phyloP scores from a whole-genome alignment of 2,329 filamentous ascomycete species.

The Hortaea sp. region DNA sequence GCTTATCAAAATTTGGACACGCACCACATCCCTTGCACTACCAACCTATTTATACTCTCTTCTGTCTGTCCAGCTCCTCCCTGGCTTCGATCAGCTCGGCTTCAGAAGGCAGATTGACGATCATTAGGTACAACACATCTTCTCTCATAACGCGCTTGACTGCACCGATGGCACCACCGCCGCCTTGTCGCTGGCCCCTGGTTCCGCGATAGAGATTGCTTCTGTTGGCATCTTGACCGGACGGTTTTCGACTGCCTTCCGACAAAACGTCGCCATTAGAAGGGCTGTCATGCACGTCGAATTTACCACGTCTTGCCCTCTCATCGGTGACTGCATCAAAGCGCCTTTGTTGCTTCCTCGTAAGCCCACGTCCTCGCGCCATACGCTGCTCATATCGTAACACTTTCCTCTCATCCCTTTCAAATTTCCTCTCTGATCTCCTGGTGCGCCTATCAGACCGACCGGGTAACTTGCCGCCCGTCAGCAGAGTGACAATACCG shows the following conservation, averaged over 20 bases:
- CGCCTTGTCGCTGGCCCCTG: not conserved
- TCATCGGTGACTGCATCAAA: conserved; percentile 4
- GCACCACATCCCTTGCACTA: too few relatives aligned
- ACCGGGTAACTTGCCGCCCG: conserved; percentile 33
- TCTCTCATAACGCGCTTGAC: conserved; percentile 15
- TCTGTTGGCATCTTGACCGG: too few relatives aligned
- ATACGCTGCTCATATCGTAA: conserved; percentile 5
- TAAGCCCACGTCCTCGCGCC: conserved; percentile 2
- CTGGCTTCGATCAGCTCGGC: conserved; percentile 28
- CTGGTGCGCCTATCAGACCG: conserved; percentile 6
- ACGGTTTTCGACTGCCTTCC: conserved; percentile 30
- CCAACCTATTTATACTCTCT: not conserved
- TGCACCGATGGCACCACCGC: conserved; percentile 2
- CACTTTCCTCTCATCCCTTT: conserved; percentile 5
- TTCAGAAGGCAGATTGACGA: conserved; percentile 41
- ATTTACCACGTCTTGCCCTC: not conserved
- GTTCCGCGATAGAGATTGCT: conserved; percentile 24
- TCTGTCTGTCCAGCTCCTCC: not conserved
- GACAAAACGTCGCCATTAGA: conserved; percentile 28
- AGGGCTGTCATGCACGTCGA: not conserved
- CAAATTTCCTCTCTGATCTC: conserved; percentile 6
- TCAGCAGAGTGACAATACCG: conserved; percentile 36
- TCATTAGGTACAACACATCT: conserved; percentile 42
- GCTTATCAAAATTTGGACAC: too few relatives aligned
- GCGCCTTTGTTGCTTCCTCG: conserved; percentile 1